Evolutionary conservation across 2,329 filamentous ascomycete species (phyloP), one percentile per base, ranked within the genome.

Genomic region (Hymenoscyphus salicellus): DNA sequence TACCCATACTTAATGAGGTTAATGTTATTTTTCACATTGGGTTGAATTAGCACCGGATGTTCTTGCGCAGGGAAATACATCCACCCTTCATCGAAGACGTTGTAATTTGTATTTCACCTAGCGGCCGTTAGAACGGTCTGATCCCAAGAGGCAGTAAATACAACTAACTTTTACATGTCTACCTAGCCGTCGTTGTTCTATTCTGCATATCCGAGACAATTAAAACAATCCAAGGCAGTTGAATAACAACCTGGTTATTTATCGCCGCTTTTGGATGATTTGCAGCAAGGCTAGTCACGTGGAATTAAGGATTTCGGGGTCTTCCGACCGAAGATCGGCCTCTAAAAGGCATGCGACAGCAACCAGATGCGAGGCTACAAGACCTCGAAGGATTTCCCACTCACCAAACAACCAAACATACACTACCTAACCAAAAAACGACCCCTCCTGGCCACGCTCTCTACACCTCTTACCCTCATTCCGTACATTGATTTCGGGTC

Each of bases 401-500:
- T 52, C 46, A 20, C 46, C 46, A 58, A 41, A 11, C 26, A 23
- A 38, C 56, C 32, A 46, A 32, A 33, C 32, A 43, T 28, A 60
- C 23, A 32, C 38, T 30, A 23, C 46, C 14, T 38, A 38, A 23
- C 46, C 20, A 26, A 52, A 23, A 23, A 23, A 30, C 20, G 43
- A 23, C 43, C 43, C n/a, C 46, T 23, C 46, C 8, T 23, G 10
- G 10, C 46, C 46, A 26, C 46, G 23, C 23, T 52, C 46, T 52
- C 49, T 62, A 57, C 49, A 43, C n/a, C 17, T 49, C 14, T 58
- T 28, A 38, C 30, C 32, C 55, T 28, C 56, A n/a, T 33, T 28
- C 26, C 14, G 17, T 17, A 33, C 41, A 33, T 58, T 32, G 38
- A 28, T 58, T 52, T 28, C 20, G 17, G 49, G 38, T 43, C 17